These are phyloP conservation scores for Paramecium biaurelia DNA, from an alignment of 73 alveolate genomes.

Conservation along the genomic window DNA sequence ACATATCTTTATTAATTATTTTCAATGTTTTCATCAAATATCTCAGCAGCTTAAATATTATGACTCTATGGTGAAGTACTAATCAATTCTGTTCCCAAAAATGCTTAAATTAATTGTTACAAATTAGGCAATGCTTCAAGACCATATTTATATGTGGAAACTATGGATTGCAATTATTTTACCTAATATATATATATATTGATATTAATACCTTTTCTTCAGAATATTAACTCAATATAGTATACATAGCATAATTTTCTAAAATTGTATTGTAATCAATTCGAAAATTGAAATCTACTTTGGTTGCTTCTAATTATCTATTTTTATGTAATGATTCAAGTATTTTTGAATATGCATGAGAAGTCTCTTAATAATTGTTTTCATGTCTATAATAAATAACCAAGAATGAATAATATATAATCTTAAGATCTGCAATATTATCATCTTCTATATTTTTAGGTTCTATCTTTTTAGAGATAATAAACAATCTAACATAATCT, in stretches of 20 bases:
- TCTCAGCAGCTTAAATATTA: constrained; percentile 54
- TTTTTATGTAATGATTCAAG: constrained; percentile 65
- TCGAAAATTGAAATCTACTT: constrained; percentile 55
- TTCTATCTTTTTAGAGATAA: constrained; percentile 82
- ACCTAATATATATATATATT: not conserved
- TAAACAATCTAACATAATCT: constrained; percentile 84
- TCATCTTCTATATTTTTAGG: constrained; percentile 82
- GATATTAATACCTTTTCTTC: constrained; percentile 62
- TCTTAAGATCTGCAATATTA: constrained; percentile 81
- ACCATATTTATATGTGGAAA: constrained; percentile 69
- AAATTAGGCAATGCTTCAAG: constrained; percentile 69
- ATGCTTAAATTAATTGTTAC: constrained; percentile 60
- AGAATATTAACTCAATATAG: constrained; percentile 68
- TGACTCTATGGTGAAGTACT: not conserved
- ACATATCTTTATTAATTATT: not conserved
- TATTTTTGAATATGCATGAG: constrained; percentile 78
- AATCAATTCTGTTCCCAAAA: constrained; percentile 61
- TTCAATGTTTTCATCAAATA: constrained; percentile 29
- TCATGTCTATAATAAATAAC: constrained; percentile 85
- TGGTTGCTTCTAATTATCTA: not conserved
- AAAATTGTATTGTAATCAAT: constrained; percentile 62
- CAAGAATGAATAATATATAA: constrained; percentile 79
- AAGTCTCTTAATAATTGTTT: constrained; percentile 79
- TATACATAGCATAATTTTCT: constrained; percentile 70
- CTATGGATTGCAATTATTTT: not conserved